Percentiles rank a stretch among this genome's conserved stretches.
Evolutionary conservation across 768 basidiomycete species (phyloP).

Genomic region (Cantharellus cinnabarinus): DNA sequence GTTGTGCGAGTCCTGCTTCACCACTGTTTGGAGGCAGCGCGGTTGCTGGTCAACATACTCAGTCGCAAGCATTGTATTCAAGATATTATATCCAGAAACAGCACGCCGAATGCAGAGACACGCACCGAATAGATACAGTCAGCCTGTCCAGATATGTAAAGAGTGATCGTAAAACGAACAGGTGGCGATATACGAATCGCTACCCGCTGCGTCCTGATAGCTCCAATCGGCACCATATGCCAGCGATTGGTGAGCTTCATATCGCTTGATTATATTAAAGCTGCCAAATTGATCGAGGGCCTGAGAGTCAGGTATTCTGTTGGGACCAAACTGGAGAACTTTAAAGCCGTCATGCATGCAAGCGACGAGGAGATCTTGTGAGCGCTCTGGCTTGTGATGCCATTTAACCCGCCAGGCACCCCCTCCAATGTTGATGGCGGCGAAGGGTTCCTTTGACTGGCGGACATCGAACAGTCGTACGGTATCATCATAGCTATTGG

Average conservation of each 20-base stretch:
- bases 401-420: conserved; percentile 94
- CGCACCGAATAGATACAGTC: conserved; percentile 9
- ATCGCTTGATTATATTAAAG: conserved; percentile 30
- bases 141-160: conserved; percentile 62
- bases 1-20: no score
- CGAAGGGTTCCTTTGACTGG: conserved; percentile 36
- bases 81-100: no score
- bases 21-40: no score
- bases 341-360: conserved; percentile 99
- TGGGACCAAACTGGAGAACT: conserved; percentile 32
- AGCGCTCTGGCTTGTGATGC: conserved; percentile 57
- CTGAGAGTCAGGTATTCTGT: conserved; percentile 7
- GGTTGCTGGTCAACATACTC: no score
- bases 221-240: conserved; percentile 91
- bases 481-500: conserved; percentile 58
- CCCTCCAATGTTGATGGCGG: conserved; percentile 53
- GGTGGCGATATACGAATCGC: conserved; percentile 40
- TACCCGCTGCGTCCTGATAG: conserved; percentile 19
- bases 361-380: conserved; percentile 66
- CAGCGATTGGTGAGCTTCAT: conserved; percentile 59
- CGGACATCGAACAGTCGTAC: conserved; percentile 72
- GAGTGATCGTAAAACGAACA: conserved; percentile 93
- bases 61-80: no score
- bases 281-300: conserved; percentile 5
- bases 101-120: no score